These are phyloP conservation scores for Melocanna baccifera DNA, from an alignment of 176 grass and related monocot genomes.

Conservation along the genomic window DNA sequence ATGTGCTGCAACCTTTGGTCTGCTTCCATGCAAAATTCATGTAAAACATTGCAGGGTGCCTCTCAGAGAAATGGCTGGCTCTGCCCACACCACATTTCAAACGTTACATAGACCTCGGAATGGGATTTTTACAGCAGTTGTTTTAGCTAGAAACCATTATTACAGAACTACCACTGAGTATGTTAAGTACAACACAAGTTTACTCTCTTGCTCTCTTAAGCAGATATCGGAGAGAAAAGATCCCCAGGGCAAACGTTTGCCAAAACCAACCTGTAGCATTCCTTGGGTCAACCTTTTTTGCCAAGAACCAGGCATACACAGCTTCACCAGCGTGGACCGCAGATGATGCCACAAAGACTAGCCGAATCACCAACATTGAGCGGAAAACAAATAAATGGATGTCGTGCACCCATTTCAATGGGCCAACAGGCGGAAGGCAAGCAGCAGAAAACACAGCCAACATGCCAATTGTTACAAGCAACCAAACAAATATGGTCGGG, in stretches of 20 bases:
- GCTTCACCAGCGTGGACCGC: slow-evolving; percentile 53
- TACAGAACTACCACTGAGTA: not conserved
- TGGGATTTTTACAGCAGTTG: not conserved
- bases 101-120: not conserved
- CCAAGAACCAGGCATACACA: slow-evolving; percentile 67
- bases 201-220: slow-evolving; percentile 59
- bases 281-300: slow-evolving; percentile 63
- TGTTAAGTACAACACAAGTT: not conserved
- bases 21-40: not conserved
- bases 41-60: not conserved
- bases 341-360: slow-evolving; percentile 39
- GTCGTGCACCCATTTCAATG: slow-evolving; percentile 46
- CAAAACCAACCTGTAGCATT: slow-evolving; percentile 84
- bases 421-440: slow-evolving; percentile 64
- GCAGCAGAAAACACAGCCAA: slow-evolving; percentile 48
- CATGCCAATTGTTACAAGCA: slow-evolving; percentile 46
- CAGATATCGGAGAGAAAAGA: slow-evolving; percentile 60
- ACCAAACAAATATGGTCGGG: slow-evolving; percentile 69
- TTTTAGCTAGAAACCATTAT: not conserved
- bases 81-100: not conserved
- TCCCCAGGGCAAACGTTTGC: slow-evolving; percentile 61
- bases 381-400: slow-evolving; percentile 56
- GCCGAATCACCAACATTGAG: slow-evolving; percentile 35
- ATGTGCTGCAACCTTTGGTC: not conserved
- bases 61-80: not conserved